phyloP scores from a whole-genome alignment of 2,329 filamentous ascomycete species.

The Cordyceps militaris region DNA sequence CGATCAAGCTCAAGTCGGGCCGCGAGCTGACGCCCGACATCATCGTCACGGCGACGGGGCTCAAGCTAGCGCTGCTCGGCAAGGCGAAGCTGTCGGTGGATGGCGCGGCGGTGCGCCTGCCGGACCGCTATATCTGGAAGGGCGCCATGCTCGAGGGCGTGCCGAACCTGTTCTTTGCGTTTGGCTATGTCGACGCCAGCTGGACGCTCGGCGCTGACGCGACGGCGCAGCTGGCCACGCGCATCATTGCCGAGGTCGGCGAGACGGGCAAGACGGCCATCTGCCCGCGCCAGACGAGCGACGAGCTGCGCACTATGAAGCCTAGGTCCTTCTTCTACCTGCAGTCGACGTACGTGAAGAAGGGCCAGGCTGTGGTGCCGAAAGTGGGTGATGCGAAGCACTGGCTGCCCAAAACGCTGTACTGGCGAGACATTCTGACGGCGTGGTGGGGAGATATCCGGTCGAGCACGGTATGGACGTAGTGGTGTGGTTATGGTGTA shows the following conservation, averaged over 20 bases:
- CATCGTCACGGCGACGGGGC: slow-evolving; percentile 62
- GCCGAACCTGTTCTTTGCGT: slow-evolving; percentile 54
- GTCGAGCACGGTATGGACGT: slow-evolving; percentile 2
- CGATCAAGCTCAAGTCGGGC: slow-evolving; percentile 41
- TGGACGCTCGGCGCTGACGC: slow-evolving; percentile 63
- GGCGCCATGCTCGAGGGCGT: slow-evolving; percentile 59
- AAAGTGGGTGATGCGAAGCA: not conserved
- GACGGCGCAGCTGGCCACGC: slow-evolving; percentile 39
- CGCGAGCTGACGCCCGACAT: slow-evolving; percentile 53
- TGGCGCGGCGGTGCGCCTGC: slow-evolving; percentile 38
- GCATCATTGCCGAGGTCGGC: slow-evolving; percentile 44
- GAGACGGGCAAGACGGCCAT: slow-evolving; percentile 28
- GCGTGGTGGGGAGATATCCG: slow-evolving; percentile 7
- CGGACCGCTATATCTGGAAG: slow-evolving; percentile 54
- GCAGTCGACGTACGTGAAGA: slow-evolving; percentile 7
- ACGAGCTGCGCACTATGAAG: not conserved
- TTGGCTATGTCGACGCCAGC: slow-evolving; percentile 58
- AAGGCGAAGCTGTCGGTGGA: slow-evolving; percentile 48
- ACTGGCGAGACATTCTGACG: not conserved
- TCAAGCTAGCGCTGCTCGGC: slow-evolving; percentile 52
- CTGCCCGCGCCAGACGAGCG: not conserved
- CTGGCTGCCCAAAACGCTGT: not conserved
- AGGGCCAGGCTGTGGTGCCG: not conserved
- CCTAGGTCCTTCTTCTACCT: not conserved
- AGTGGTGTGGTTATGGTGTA: too few species aligned